Percentiles rank a stretch among this genome's conserved stretches.
These are phyloP conservation scores for Lachancea thermotolerans DNA, from an alignment of 805 yeast species.

Conservation along the genomic window DNA sequence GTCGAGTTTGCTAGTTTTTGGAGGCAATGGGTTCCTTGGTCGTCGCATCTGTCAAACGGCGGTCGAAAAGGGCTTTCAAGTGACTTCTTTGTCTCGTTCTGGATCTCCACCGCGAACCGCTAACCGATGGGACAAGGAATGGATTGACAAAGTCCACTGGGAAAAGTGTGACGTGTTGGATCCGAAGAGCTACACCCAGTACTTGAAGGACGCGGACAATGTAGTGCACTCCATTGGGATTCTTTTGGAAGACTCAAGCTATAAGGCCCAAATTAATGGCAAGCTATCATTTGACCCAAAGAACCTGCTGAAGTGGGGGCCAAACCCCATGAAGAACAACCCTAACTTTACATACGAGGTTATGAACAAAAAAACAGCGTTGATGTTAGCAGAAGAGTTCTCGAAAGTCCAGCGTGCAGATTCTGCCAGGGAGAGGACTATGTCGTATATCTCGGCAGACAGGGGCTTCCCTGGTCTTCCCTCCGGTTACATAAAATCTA, in stretches of 20 bases:
- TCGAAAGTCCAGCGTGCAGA: conserved; percentile 20
- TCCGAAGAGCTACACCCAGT: conserved; percentile 47
- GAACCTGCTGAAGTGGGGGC: conserved; percentile 39
- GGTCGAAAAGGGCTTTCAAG: conserved; percentile 52
- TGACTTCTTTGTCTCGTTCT: conserved; percentile 61
- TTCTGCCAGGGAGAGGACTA: conserved; percentile 27
- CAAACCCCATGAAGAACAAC: conserved; percentile 47
- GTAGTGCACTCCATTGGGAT: conserved; percentile 84
- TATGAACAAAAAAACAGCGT: conserved; percentile 64
- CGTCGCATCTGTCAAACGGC: conserved; percentile 65
- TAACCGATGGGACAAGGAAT: conserved; percentile 31
- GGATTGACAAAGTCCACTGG: conserved; percentile 63
- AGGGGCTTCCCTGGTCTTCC: conserved; percentile 62
- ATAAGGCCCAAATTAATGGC: conserved; percentile 40
- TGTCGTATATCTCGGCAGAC: conserved; percentile 80
- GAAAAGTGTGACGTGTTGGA: conserved; percentile 59
- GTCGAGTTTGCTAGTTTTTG: conserved; percentile 56
- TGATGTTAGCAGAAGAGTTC: conserved; percentile 53
- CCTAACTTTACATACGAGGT: conserved; percentile 46
- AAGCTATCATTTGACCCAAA: conserved; percentile 31
- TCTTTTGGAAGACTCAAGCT: conserved; percentile 58
- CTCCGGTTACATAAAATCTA: conserved; percentile 62
- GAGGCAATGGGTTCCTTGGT: conserved; percentile 85
- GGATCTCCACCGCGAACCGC: conserved; percentile 42
- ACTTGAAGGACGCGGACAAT: conserved; percentile 45